These are phyloP conservation scores for Euphorbia peplus DNA, from an alignment of 345 rosid species.

Conservation along the genomic window DNA sequence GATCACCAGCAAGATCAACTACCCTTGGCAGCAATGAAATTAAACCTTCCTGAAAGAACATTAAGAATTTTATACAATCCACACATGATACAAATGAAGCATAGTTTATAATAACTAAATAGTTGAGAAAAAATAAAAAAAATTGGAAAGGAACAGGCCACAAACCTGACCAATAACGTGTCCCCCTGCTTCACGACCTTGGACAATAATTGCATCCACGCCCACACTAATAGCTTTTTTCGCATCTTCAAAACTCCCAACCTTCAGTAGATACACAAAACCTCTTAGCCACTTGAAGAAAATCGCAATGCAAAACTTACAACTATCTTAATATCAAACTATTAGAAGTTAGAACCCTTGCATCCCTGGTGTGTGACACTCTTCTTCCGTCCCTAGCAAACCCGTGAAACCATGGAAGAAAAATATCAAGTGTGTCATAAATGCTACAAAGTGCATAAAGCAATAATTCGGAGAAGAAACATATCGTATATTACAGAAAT, in stretches of 20 bases:
- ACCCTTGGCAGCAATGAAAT: slow-evolving; percentile 75
- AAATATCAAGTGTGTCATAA: background rate
- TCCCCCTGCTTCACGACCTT: slow-evolving; percentile 91
- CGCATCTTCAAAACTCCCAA: slow-evolving; percentile 70
- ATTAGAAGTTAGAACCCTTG: background rate
- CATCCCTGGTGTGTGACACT: background rate
- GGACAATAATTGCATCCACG: slow-evolving; percentile 83
- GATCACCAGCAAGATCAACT: slow-evolving; percentile 57
- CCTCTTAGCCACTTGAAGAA: slow-evolving; percentile 6
- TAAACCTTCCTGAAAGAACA: slow-evolving; percentile 50
- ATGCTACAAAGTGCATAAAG: background rate
- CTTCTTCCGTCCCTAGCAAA: background rate
- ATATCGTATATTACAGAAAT: too few relatives aligned
- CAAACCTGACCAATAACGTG: slow-evolving; percentile 79
- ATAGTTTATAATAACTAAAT: background rate
- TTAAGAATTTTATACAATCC: background rate
- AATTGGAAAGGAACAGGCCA: background rate
- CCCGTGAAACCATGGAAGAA: background rate
- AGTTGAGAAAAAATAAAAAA: background rate
- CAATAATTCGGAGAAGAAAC: background rate
- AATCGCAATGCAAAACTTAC: background rate
- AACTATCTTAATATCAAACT: background rate
- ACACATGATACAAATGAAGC: background rate
- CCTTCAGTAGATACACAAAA: slow-evolving; percentile 33
- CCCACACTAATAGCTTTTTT: slow-evolving; percentile 52